Evolutionary conservation across 257 asterid species (phyloP), one percentile per base, ranked within the genome.

Genomic region (Paraleonurus japonicus): DNA sequence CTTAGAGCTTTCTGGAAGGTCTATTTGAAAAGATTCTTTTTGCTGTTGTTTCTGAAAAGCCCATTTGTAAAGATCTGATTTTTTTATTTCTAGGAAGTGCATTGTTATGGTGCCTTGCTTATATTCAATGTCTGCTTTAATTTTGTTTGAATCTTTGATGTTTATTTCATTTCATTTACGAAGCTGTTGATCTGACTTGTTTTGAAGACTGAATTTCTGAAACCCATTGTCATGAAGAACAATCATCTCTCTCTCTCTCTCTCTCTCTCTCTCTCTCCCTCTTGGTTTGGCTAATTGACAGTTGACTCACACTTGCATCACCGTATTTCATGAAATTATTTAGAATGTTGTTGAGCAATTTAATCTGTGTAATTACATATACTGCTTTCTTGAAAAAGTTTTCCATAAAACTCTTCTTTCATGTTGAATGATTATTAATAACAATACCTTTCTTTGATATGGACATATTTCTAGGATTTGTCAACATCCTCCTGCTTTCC

Each of bases 1-100:
- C 64, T 64, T n/a, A 17, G 43, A 61, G 32, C 23, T 68, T 57
- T 70, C 11, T 55, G 64, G 70, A 30, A 27, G 61, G 60, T 50
- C 62, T 60, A 17, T 43, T 66, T 61, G 70, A 8, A 59, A 77
- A 71, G 64, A 71, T 65, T 65, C 20, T 2, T 66, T 24, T 71
- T 62, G 17, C 68, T 66, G 9, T 26, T 5, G 60, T 70, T 75
- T 75, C 17, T 61, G 20, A 68, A 33, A 61, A 22, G 53, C 79
- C 82, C 84, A 73, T 76, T 72, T 70, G 73, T 15, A 30, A 75
- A 65, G 79, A 72, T 78, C 72, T 22, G 12, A 37, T 61, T 22
- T 72, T 65, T 63, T 26, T 37, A 75, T 65, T 58, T 73, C 7
- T 53, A 28, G 72, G 20, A 53, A 37, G 59, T 37, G 47, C 77